Evolutionary conservation across 208 protist genomes (phyloP).

Genomic region (Trypanosoma boissoni): DNA sequence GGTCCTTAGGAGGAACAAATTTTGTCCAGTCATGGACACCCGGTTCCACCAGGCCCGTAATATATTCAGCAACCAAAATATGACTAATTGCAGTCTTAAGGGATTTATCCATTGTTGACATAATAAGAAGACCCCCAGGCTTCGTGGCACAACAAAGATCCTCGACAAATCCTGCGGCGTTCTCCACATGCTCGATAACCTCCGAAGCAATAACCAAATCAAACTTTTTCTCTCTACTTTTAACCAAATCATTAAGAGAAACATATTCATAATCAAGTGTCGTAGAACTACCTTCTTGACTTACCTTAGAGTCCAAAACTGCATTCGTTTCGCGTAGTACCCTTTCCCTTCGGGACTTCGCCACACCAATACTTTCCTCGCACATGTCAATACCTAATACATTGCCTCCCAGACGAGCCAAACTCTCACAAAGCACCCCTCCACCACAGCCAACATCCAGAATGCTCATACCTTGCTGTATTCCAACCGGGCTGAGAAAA

Average conservation of each 20-base stretch:
- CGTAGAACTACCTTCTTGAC: not conserved
- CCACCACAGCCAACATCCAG: slow-evolving; percentile 93
- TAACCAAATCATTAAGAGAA: slow-evolving; percentile 55
- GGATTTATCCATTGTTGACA: slow-evolving; percentile 94
- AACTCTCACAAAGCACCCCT: slow-evolving; percentile 86
- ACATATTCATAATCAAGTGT: slow-evolving; percentile 29
- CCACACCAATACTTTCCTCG: slow-evolving; percentile 77
- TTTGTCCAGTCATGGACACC: slow-evolving; percentile 93
- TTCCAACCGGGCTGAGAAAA: slow-evolving; percentile 5
- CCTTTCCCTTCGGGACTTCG: slow-evolving; percentile 33
- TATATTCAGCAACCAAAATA: slow-evolving; percentile 84
- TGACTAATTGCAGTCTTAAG: slow-evolving; percentile 63
- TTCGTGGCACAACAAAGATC: slow-evolving; percentile 75
- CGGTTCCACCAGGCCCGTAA: slow-evolving; percentile 73
- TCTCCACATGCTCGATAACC: slow-evolving; percentile 93
- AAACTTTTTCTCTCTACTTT: slow-evolving; percentile 46
- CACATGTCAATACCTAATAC: slow-evolving; percentile 92
- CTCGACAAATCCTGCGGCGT: slow-evolving; percentile 81
- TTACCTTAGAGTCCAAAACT: not conserved
- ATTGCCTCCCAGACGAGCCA: slow-evolving; percentile 82
- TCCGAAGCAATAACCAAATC: slow-evolving; percentile 91
- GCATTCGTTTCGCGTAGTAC: slow-evolving; percentile 7
- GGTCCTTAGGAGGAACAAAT: slow-evolving; percentile 80
- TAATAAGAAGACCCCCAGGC: slow-evolving; percentile 81
- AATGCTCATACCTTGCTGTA: slow-evolving; percentile 47